Evolutionary conservation across 805 yeast species (phyloP).

Genomic region (Sugiyamaella floridensis): DNA sequence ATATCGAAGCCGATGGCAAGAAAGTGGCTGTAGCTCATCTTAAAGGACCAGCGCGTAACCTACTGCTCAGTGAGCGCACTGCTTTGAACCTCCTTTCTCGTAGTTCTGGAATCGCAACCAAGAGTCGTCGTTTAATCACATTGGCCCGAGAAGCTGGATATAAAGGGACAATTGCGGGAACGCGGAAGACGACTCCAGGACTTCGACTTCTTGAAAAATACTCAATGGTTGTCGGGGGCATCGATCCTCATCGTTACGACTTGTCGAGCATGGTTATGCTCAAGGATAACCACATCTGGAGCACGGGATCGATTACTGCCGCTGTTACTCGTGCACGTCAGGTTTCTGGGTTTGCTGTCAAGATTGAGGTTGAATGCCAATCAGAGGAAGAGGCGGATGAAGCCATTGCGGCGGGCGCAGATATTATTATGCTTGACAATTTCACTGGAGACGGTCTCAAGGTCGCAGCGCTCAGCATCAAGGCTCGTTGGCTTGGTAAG

Average conservation of each 20-base stretch:
- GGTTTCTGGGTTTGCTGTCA: conserved; percentile 82
- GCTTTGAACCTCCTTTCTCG: conserved; percentile 77
- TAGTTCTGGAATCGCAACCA: conserved; percentile 82
- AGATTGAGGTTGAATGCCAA: conserved; percentile 90
- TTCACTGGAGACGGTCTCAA: conserved; percentile 62
- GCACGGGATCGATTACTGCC: conserved; percentile 82
- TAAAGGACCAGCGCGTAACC: conserved; percentile 71
- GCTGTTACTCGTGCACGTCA: conserved; percentile 73
- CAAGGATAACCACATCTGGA: conserved; percentile 88
- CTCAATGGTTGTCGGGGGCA: conserved; percentile 93
- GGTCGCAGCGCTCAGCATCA: conserved; percentile 57
- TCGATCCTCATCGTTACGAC: conserved; percentile 88
- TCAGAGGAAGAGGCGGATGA: conserved; percentile 79
- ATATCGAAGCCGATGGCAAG: conserved; percentile 40
- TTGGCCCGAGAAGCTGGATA: conserved; percentile 65
- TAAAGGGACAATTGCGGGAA: conserved; percentile 84
- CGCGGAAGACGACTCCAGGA: conserved; percentile 97
- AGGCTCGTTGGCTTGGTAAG: conserved; percentile 42
- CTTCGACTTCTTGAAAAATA: conserved; percentile 81
- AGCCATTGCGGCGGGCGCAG: conserved; percentile 93
- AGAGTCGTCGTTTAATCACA: conserved; percentile 48
- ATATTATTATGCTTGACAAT: conserved; percentile 90
- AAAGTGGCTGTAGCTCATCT: conserved; percentile 74
- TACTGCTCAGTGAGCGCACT: conserved; percentile 78
- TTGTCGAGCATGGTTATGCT: conserved; percentile 92